Evolutionary conservation across 768 basidiomycete genomes (phyloP), one percentile per base, ranked within the genome.

Genomic region (Chalciporus sphaerocephalus): DNA sequence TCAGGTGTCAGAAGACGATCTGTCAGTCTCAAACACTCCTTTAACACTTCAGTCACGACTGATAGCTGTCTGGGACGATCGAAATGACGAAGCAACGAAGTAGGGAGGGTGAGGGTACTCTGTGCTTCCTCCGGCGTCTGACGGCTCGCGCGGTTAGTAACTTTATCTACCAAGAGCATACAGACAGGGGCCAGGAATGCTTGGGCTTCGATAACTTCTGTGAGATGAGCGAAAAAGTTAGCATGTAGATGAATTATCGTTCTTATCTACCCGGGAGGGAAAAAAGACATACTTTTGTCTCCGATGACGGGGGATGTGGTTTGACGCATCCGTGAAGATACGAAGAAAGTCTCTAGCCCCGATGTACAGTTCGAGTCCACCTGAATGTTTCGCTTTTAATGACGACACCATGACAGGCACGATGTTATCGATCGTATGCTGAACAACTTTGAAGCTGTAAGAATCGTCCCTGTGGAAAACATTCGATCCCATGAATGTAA

Each of bases 401-500:
- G 91, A 90, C 5, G 82, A 74, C 8, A 84, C 85, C 83, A 98
- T 89, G 23, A 95, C 88, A 2, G 96, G 95, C 6, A 99, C 86
- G 47, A 97, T 92, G 57, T 80, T 87, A 49, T 95, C 85, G 45
- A 98, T 81, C 2, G 96, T 97, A 75, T 87, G 88, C 62, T 97
- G 93, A 2, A 98, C 90, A 8, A 98, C 93, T 28, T 83, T 81
- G 73, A 96, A 95, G 59, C 89, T 94, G 67, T 95, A 94, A 0
- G 87, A 80, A 61, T 99, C 96, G 54, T 99, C 96, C 38, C 93
- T 79, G 59, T 96, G 95, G 72, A 97, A 90, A 15, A 97, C 85
- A 51, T 92, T 94, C n/a, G 94, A 91, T 16, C 96, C 95, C 92
- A 98, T 97, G 69, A 97, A 98, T 0, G 94, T 97, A 72, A 99